phyloP scores from a whole-genome alignment of 306 rosid genomes.

The Prosopis cineraria region DNA sequence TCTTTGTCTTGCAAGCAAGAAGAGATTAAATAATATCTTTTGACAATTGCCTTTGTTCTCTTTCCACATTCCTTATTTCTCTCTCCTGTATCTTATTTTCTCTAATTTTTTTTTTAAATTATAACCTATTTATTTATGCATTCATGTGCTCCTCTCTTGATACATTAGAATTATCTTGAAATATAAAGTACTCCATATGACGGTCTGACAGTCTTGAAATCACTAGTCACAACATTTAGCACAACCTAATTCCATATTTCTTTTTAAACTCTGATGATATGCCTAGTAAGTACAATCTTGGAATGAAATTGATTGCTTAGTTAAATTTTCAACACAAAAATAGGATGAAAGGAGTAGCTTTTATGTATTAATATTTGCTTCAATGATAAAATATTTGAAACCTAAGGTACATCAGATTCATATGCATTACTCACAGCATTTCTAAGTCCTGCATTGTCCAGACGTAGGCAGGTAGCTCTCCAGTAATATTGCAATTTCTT shows the following conservation, averaged over 20 bases:
- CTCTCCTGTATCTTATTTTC: not conserved
- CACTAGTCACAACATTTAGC: not conserved
- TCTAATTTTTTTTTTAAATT: not conserved
- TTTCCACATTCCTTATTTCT: not conserved
- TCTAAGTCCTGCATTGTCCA: conserved; percentile 54
- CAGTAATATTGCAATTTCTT: conserved; percentile 81
- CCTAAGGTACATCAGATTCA: not conserved
- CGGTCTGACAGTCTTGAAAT: not conserved
- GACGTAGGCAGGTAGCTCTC: conserved; percentile 70
- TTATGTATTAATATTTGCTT: not conserved
- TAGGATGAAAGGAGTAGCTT: not conserved
- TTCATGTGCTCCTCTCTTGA: not conserved
- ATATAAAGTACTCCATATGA: not conserved
- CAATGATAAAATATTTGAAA: conserved; percentile 13
- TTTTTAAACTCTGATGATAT: not conserved
- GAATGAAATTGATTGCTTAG: conserved; percentile 1
- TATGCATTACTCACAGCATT: conserved; percentile 63
- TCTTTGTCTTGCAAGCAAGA: not conserved
- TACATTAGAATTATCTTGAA: not conserved
- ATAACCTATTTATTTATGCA: not conserved
- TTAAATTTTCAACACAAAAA: not conserved
- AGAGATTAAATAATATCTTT: not conserved
- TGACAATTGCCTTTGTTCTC: not conserved
- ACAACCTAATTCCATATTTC: not conserved
- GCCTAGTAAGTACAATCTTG: not conserved